Evolutionary conservation across 176 grass and related monocot genomes (phyloP).

Genomic region (Pontederia crassipes): DNA sequence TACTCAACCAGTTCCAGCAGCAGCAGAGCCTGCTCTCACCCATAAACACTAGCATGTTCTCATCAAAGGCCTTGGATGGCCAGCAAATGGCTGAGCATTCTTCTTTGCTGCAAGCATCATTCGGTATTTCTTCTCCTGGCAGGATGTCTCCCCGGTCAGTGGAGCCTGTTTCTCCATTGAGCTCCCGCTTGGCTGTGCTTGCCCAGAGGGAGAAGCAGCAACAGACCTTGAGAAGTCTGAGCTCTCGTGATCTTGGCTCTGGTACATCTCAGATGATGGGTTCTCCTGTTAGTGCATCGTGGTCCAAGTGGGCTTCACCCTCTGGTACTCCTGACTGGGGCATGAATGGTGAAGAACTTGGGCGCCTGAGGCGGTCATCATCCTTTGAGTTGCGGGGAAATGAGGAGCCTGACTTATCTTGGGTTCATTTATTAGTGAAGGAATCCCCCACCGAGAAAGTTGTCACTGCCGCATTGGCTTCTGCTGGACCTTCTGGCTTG

Average conservation of each 20-base stretch:
- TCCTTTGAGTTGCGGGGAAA: slow-evolving; percentile 8
- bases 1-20: slow-evolving; percentile 66
- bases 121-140: slow-evolving; percentile 45
- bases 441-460: slow-evolving; percentile 17
- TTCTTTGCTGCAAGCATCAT: slow-evolving; percentile 30
- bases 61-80: slow-evolving; percentile 5
- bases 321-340: slow-evolving; percentile 64
- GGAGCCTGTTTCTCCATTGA: slow-evolving; percentile 59
- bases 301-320: slow-evolving; percentile 50
- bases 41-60: no score
- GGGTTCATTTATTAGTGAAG: slow-evolving; percentile 57
- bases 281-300: slow-evolving; percentile 30
- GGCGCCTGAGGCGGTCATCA: slow-evolving; percentile 1
- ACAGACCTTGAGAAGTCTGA: slow-evolving; percentile 8
- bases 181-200: slow-evolving; percentile 30
- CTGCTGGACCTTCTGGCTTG: neutral
- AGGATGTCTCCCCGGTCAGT: slow-evolving; percentile 51
- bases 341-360: slow-evolving; percentile 35
- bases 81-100: slow-evolving; percentile 17
- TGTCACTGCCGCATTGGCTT: neutral
- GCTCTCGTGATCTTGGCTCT: slow-evolving; percentile 21
- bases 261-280: slow-evolving; percentile 29
- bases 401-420: slow-evolving; percentile 64
- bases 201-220: slow-evolving; percentile 44
- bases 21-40: no score